Evolutionary conservation across 2,329 filamentous ascomycete genomes (phyloP).

Genomic region (Berkeleyomyces rouxiae): DNA sequence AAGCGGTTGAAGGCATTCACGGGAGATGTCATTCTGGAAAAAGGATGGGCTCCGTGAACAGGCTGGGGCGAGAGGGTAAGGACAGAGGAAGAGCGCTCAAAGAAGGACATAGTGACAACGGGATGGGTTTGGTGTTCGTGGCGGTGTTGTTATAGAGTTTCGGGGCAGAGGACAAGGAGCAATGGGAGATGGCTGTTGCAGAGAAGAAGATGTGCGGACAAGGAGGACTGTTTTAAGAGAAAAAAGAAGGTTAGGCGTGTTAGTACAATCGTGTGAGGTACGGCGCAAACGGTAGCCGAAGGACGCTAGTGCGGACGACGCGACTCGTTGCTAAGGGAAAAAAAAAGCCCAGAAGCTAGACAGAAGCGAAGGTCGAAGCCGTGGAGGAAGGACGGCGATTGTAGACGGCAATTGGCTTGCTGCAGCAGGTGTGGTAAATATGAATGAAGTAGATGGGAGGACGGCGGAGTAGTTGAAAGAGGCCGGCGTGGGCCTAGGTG

Average conservation of each 20-base stretch:
- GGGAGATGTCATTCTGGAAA: conserved; percentile 11
- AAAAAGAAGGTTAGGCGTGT: conserved; percentile 8
- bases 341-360: not conserved
- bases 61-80: conserved; percentile 29
- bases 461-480: not conserved
- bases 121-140: not conserved
- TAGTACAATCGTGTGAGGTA: not conserved
- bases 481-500: not conserved
- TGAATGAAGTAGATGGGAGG: not conserved
- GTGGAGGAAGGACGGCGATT: too few relatives aligned
- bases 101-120: conserved; percentile 10
- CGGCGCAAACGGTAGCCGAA: not conserved
- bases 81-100: conserved; percentile 23
- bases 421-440: not conserved
- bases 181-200: conserved; percentile 9
- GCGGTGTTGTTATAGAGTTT: not conserved
- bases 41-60: conserved; percentile 22
- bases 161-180: conserved; percentile 4
- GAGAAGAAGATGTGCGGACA: conserved; percentile 4
- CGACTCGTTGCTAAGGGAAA: not conserved
- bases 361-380: not conserved
- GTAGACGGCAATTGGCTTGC: too few relatives aligned
- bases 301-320: not conserved
- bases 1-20: conserved; percentile 11
- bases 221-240: conserved; percentile 10